Evolutionary conservation across 495 filamentous ascomycete genomes (phyloP).

Genomic region (Lasiosphaeriaceae sp.): DNA sequence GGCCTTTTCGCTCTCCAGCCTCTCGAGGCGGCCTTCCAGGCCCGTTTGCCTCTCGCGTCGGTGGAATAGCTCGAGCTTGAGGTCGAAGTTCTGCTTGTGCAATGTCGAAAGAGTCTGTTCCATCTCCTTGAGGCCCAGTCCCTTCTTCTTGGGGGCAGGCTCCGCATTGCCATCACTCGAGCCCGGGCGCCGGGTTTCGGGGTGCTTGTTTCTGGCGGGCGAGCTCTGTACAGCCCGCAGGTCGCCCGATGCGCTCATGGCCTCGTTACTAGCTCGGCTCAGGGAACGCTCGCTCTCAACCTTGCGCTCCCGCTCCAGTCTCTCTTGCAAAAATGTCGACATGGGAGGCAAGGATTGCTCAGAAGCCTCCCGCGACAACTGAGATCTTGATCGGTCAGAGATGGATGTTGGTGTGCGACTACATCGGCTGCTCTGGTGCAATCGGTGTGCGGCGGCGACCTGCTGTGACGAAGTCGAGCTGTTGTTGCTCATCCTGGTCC

Average conservation of each 20-base stretch:
- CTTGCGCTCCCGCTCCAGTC: conserved; percentile 45
- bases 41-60: conserved; percentile 53
- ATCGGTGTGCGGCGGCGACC: conserved; percentile 24
- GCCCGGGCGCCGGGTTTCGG: conserved; percentile 30
- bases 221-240: conserved; percentile 28
- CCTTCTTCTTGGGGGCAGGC: conserved; percentile 30
- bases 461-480: conserved; percentile 32
- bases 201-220: conserved; percentile 22
- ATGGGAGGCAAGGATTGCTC: conserved; percentile 27
- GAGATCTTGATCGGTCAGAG: conserved; percentile 24
- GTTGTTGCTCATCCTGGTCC: conserved; percentile 38
- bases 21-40: conserved; percentile 60
- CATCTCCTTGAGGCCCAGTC: conserved; percentile 46
- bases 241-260: conserved; percentile 24
- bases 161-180: conserved; percentile 28
- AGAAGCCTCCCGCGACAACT: conserved; percentile 29
- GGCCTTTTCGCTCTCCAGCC: conserved; percentile 50
- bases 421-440: conserved; percentile 25
- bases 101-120: conserved; percentile 54
- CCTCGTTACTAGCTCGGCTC: conserved; percentile 31
- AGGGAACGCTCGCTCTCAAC: conserved; percentile 41
- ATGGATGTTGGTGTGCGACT: conserved; percentile 8
- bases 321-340: conserved; percentile 49
- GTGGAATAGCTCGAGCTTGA: conserved; percentile 82
- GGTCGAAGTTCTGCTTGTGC: conserved; percentile 84